Evolutionary conservation across 129 eudicot species (phyloP).

Genomic region (Gnaphalium uliginosum): DNA sequence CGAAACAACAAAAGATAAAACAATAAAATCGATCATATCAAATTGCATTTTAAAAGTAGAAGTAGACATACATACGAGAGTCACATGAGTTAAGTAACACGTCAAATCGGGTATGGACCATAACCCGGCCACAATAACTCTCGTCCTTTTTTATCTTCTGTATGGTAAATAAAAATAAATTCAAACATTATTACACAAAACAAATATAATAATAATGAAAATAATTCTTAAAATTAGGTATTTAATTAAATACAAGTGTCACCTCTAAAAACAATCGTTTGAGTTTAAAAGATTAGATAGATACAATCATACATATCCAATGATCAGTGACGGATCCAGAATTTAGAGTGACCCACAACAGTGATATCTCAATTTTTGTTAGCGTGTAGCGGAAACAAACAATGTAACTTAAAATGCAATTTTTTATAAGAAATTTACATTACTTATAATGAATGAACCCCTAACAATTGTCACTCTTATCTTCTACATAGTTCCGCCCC

Average conservation of each 20-base stretch:
- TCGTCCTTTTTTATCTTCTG: background rate
- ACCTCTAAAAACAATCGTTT: background rate
- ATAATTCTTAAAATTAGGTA: too few relatives aligned
- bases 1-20: background rate
- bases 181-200: background rate
- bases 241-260: background rate
- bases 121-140: background rate
- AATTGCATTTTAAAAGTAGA: background rate
- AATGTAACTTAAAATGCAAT: too few relatives aligned
- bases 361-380: too few relatives aligned
- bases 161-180: background rate
- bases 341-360: too few relatives aligned
- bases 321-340: too few relatives aligned
- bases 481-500: too few relatives aligned
- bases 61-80: background rate
- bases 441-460: too few relatives aligned
- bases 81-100: background rate
- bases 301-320: constrained; percentile 25
- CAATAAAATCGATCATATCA: background rate
- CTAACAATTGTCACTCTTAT: too few relatives aligned
- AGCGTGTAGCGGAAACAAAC: too few relatives aligned
- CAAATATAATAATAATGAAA: background rate
- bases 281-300: background rate
- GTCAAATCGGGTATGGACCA: background rate
- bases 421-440: too few relatives aligned